A percentile compares a stretch with the other conserved stretches of the same genome.
phyloP scores from a whole-genome alignment of 139 green algal species.

The Volvox africanus region DNA sequence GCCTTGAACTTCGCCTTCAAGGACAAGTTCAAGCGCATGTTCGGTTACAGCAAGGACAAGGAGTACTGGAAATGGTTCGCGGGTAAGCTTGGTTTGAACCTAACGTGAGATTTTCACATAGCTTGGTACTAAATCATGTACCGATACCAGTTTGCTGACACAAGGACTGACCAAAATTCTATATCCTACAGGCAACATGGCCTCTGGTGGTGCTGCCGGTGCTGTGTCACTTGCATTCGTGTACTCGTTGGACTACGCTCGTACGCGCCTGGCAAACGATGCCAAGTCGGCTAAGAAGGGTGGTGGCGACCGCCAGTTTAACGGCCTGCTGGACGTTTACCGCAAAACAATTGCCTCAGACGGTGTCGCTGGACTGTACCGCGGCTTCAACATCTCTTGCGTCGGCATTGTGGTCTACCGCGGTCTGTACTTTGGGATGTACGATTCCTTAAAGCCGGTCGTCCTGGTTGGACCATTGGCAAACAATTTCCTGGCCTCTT shows the following conservation, averaged over 20 bases:
- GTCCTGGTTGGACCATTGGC: slow-evolving; percentile 69
- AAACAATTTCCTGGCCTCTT: slow-evolving; percentile 68
- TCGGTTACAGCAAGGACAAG: slow-evolving; percentile 93
- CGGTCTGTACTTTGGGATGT: slow-evolving; percentile 99
- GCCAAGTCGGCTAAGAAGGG: slow-evolving; percentile 78
- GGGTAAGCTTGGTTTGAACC: slow-evolving; percentile 38
- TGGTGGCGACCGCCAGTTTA: slow-evolving; percentile 64
- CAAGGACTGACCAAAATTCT: not conserved
- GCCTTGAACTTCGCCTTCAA: slow-evolving; percentile 99
- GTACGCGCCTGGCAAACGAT: slow-evolving; percentile 98
- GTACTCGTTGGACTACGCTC: slow-evolving; percentile 99
- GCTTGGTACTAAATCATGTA: no score
- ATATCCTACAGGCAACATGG: slow-evolving; percentile 87
- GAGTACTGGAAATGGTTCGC: slow-evolving; percentile 97
- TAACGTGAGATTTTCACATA: not conserved
- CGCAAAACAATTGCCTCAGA: slow-evolving; percentile 80
- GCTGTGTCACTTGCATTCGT: slow-evolving; percentile 96
- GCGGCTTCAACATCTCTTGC: slow-evolving; percentile 88
- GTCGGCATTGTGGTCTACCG: slow-evolving; percentile 99
- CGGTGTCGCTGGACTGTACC: slow-evolving; percentile 73
- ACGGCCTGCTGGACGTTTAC: slow-evolving; percentile 94
- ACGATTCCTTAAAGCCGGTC: slow-evolving; percentile 96
- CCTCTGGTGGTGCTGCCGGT: slow-evolving; percentile 93
- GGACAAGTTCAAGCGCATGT: slow-evolving; percentile 98
- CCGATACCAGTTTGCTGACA: no score